Conservation (phyloP, 2,329 filamentous ascomycete genomes). For the Scedosporium minutisporum region DNA sequence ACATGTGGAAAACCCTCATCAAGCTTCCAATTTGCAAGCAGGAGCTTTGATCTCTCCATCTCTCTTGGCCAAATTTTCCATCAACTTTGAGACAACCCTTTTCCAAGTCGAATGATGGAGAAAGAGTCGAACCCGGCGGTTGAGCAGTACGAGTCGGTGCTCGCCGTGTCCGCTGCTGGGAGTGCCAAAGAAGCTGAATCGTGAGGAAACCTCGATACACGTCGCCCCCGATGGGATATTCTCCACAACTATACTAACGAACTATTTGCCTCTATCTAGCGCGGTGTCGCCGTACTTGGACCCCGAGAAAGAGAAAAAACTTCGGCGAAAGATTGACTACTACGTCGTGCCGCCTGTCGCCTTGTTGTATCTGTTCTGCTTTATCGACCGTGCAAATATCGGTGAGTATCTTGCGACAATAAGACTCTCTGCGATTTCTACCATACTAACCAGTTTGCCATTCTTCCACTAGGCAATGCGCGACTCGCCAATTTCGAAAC, state of each 20-base stretch:
- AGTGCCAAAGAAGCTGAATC: neutral
- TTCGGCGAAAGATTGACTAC: conserved; percentile 51
- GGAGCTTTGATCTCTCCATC: neutral
- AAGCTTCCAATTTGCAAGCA: neutral
- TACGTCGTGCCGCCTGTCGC: conserved; percentile 53
- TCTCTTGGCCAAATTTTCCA: neutral
- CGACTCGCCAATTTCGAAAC: conserved; percentile 22
- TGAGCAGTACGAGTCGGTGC: conserved; percentile 4
- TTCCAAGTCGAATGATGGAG: neutral
- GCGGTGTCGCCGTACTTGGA: conserved; percentile 13
- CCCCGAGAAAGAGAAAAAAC: conserved; percentile 19
- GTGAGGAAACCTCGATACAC: neutral
- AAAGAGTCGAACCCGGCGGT: neutral
- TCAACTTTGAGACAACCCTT: neutral
- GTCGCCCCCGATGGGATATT: too few relatives aligned
- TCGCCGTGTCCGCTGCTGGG: neutral
- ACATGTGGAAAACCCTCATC: neutral
- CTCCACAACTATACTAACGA: neutral
- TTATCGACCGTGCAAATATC: conserved; percentile 43
- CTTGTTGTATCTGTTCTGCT: conserved; percentile 56
- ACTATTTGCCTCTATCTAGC: neutral
- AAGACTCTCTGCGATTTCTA: conserved; percentile 42
- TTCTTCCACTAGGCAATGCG: conserved; percentile 25
- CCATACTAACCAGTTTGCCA: conserved; percentile 13
- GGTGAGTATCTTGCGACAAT: conserved; percentile 26